These are phyloP conservation scores for Scleromitrula shiraiana DNA, from an alignment of 2,329 filamentous ascomycete genomes.

Conservation along the genomic window DNA sequence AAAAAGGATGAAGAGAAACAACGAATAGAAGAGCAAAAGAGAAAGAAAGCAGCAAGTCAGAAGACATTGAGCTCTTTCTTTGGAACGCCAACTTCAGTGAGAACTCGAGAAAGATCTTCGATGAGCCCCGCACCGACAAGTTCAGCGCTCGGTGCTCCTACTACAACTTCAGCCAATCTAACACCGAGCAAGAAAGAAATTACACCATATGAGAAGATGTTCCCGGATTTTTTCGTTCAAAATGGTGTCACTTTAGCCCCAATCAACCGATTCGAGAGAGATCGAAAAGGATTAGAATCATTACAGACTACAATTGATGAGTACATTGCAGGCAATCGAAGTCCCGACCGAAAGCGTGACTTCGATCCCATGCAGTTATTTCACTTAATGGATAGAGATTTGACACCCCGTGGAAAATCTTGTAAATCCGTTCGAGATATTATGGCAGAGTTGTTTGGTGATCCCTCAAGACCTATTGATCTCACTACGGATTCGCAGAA, in stretches of 20 bases:
- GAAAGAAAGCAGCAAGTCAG: slow-evolving; percentile 39
- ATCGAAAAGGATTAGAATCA: slow-evolving; percentile 45
- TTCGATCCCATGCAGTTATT: slow-evolving; percentile 43
- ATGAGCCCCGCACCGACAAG: slow-evolving; percentile 20
- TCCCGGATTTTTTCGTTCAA: slow-evolving; percentile 75
- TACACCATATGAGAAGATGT: slow-evolving; percentile 49
- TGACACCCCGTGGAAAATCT: slow-evolving; percentile 36
- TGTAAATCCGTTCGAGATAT: slow-evolving; percentile 25
- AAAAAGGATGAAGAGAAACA: slow-evolving; percentile 33
- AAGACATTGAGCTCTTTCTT: slow-evolving; percentile 31
- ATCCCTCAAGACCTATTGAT: slow-evolving; percentile 24
- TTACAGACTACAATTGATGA: slow-evolving; percentile 47
- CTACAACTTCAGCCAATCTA: slow-evolving; percentile 11
- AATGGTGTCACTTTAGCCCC: slow-evolving; percentile 64
- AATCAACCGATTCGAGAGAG: slow-evolving; percentile 44
- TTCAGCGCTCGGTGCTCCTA: slow-evolving; percentile 11
- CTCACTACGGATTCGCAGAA: slow-evolving; percentile 28
- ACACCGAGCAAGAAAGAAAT: slow-evolving; percentile 27
- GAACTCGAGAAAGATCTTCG: slow-evolving; percentile 16
- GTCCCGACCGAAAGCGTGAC: slow-evolving; percentile 34
- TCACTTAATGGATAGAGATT: slow-evolving; percentile 32
- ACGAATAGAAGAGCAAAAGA: slow-evolving; percentile 39
- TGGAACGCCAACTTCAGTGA: slow-evolving; percentile 11
- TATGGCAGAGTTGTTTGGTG: slow-evolving; percentile 24
- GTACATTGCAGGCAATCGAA: slow-evolving; percentile 40